Evolutionary conservation across 1,139 yeast species (phyloP).

Genomic region (Pichia sp.): DNA sequence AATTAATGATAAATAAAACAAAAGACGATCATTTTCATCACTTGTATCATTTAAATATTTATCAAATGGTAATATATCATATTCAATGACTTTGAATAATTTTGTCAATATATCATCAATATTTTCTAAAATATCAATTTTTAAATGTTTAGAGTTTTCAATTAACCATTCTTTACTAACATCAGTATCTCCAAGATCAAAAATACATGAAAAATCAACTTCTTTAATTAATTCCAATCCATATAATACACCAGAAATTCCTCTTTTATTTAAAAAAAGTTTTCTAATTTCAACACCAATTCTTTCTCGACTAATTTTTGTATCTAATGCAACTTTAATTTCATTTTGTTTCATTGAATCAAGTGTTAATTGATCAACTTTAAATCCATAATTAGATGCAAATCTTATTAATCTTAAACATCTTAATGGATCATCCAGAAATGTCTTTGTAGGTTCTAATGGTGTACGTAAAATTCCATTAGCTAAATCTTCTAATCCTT

Average conservation of each 20-base stretch:
- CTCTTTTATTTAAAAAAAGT: conserved; percentile 46
- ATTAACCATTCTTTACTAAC: conserved; percentile 17
- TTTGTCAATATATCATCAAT: conserved; percentile 5
- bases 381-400: conserved; percentile 71
- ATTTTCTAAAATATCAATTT: conserved; percentile 8
- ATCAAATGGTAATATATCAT: neutral
- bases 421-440: conserved; percentile 87
- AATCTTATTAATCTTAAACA: conserved; percentile 79
- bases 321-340: conserved; percentile 52
- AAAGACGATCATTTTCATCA: conserved; percentile 30
- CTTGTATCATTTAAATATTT: neutral
- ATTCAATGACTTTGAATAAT: neutral
- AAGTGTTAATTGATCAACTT: conserved; percentile 52
- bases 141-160: conserved; percentile 1
- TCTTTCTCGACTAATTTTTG: conserved; percentile 84
- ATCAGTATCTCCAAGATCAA: conserved; percentile 37
- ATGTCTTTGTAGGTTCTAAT: conserved; percentile 73
- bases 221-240: conserved; percentile 57
- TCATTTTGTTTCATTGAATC: conserved; percentile 58
- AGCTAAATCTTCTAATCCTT: conserved; percentile 65
- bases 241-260: conserved; percentile 44
- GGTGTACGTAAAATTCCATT: conserved; percentile 81
- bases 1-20: conserved; percentile 43
- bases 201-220: conserved; percentile 52
- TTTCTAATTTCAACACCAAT: conserved; percentile 83